Evolutionary conservation across 2,329 filamentous ascomycete genomes (phyloP), one percentile per base, ranked within the genome.

Genomic region (Didymellaceae sp.): DNA sequence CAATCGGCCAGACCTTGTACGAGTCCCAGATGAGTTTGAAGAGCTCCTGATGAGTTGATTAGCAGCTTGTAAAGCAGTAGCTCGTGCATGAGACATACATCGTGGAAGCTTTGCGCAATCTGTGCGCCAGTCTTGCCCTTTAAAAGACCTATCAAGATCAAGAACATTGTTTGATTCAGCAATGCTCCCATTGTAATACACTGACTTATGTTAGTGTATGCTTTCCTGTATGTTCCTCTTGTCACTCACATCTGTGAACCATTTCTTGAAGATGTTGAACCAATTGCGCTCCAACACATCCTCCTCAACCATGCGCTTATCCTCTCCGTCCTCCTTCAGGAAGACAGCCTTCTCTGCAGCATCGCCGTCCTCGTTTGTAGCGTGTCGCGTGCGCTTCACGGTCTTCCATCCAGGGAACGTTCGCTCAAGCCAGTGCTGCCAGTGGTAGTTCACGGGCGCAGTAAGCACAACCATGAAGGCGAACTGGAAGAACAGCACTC

Each of bases 361-460:
- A 21, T 62, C 61, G 18, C 57, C 46, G 3, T 37, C 47, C n/a
- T 48, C 41, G 16, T 3, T 38, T 5, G 50, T 47, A 3, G 51
- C 52, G 20, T 52, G 46, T 20, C 61, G 46, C 18, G 54, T 59
- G 18, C 52, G 56, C 35, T 55, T 65, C 2, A 64, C 60, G 1
- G 56, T 58, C 57, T 62, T 69, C 67, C 67, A 72, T 0, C 87
- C 86, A 0, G 91, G 91, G 65, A 91, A 95, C 4, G 80, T 76
- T 7, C 80, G 76, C 71, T 96, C 91, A 28, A 96, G 81, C 71
- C 82, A 89, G 30, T 86, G 82, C 78, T 96, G 91, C 91, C 91
- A 96, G 62, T 89, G 73, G 68, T 90, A 90, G 74, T 97, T 96
- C 32, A 89, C 87, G 1, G 91, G 91, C 20, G 87, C 87, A 66